Conservation (phyloP, 192 early-diverging fungal genomes). For the Coemansia sp. region DNA sequence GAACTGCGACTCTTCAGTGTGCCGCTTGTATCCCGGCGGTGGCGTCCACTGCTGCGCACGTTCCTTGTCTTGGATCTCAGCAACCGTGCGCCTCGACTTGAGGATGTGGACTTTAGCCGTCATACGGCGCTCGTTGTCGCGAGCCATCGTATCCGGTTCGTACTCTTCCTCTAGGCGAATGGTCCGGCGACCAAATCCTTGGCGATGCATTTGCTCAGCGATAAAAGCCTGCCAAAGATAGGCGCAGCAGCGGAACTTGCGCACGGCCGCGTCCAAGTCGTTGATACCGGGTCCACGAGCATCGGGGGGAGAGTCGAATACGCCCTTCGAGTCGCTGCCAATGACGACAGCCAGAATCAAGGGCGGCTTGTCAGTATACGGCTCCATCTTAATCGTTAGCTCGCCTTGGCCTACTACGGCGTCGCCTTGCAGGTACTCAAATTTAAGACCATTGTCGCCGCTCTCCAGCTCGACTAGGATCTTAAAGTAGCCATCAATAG, state of each 20-base stretch:
- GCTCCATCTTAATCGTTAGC: conserved; percentile 54
- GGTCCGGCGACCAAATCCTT: conserved; percentile 68
- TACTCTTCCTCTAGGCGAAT: conserved; percentile 64
- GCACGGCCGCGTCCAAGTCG: conserved; percentile 52
- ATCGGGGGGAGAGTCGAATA: conserved; percentile 63
- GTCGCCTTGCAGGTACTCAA: conserved; percentile 45
- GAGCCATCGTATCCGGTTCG: conserved; percentile 56
- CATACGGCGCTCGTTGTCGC: conserved; percentile 44
- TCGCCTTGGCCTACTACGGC: conserved; percentile 12
- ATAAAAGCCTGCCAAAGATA: conserved; percentile 76
- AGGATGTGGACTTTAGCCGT: conserved; percentile 61
- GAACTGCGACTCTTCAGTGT: conserved; percentile 52
- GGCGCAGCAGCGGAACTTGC: conserved; percentile 60
- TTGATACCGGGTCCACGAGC: conserved; percentile 45
- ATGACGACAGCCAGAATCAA: conserved; percentile 59
- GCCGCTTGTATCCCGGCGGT: conserved; percentile 37
- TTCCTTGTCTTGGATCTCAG: conserved; percentile 59
- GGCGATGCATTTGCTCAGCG: conserved; percentile 67
- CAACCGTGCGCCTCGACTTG: conserved; percentile 48
- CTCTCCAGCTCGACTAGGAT: conserved; percentile 58
- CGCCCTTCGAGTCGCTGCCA: conserved; percentile 57
- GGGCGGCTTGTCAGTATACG: conserved; percentile 58
- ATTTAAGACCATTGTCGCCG: conserved; percentile 57
- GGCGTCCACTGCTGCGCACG: conserved; percentile 61
- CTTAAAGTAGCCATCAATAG: conserved; percentile 61